These are phyloP conservation scores for Cyclotella kingstonii DNA, from an alignment of 108 stramenopile species.

Conservation along the genomic window DNA sequence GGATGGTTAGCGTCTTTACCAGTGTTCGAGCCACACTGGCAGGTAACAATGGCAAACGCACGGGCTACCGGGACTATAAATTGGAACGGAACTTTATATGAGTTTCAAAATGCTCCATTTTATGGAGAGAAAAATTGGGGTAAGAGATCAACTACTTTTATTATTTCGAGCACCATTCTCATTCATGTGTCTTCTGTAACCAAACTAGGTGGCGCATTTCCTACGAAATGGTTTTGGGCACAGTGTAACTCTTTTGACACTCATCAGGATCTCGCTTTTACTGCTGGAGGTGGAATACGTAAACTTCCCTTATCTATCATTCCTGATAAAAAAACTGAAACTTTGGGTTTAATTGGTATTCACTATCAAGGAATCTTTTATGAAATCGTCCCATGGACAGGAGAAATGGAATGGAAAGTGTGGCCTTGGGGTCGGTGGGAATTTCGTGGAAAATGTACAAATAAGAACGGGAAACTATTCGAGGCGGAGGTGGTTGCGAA, in stretches of 20 bases:
- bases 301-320: slow-evolving; percentile 62
- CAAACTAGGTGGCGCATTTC: slow-evolving; percentile 56
- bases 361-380: slow-evolving; percentile 79
- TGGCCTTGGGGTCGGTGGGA: slow-evolving; percentile 67
- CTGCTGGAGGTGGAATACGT: slow-evolving; percentile 82
- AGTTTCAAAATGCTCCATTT: slow-evolving; percentile 76
- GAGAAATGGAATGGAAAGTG: slow-evolving; percentile 82
- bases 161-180: background rate
- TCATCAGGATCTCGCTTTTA: slow-evolving; percentile 59
- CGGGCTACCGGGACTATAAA: slow-evolving; percentile 62
- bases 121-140: slow-evolving; percentile 94
- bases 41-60: slow-evolving; percentile 82
- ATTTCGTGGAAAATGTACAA: slow-evolving; percentile 55
- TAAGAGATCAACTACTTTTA: slow-evolving; percentile 1
- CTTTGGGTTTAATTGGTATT: slow-evolving; percentile 67
- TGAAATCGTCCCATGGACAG: slow-evolving; percentile 87
- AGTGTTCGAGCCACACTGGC: slow-evolving; percentile 91
- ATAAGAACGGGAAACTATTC: slow-evolving; percentile 52
- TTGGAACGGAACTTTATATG: slow-evolving; percentile 67
- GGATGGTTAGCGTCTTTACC: slow-evolving; percentile 75
- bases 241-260: slow-evolving; percentile 86
- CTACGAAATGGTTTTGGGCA: slow-evolving; percentile 87
- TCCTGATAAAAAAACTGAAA: slow-evolving; percentile 52
- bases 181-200: background rate
- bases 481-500: slow-evolving; percentile 64